A percentile compares a stretch with the other conserved stretches of the same genome.
phyloP scores from a whole-genome alignment of 2,329 filamentous ascomycete species.

The Fusarium subtropicale region DNA sequence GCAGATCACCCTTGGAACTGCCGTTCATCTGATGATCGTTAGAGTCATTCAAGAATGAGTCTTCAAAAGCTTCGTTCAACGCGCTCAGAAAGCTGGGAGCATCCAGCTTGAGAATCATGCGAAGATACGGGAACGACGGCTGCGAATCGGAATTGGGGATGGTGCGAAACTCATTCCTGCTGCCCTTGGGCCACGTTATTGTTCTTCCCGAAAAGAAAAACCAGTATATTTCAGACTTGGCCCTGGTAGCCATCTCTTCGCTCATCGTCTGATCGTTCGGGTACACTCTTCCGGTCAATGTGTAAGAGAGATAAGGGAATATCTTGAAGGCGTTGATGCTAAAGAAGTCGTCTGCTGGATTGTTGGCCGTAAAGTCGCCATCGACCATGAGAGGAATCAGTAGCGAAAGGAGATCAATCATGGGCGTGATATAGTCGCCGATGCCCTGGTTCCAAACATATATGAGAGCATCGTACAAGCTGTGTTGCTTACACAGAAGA shows the following conservation, averaged over 20 bases:
- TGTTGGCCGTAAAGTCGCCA: conserved; percentile 64
- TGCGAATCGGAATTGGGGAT: conserved; percentile 67
- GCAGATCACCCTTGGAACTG: conserved; percentile 59
- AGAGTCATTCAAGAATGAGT: conserved; percentile 88
- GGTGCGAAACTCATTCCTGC: conserved; percentile 70
- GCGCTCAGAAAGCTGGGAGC: conserved; percentile 93
- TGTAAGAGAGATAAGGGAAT: conserved; percentile 94
- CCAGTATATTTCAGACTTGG: conserved; percentile 91
- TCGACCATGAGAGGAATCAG: conserved; percentile 69
- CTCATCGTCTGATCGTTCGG: conserved; percentile 82
- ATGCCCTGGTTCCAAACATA: conserved; percentile 97
- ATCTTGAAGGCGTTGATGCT: conserved; percentile 85
- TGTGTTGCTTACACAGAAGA: conserved; percentile 87
- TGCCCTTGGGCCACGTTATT: conserved; percentile 78
- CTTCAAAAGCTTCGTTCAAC: conserved; percentile 97
- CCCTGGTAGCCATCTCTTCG: conserved; percentile 76
- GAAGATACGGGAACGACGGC: conserved; percentile 86
- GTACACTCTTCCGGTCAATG: conserved; percentile 89
- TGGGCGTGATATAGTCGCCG: conserved; percentile 87
- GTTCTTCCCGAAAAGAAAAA: conserved; percentile 90
- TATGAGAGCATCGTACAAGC: conserved; percentile 92
- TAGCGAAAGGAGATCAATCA: conserved; percentile 84
- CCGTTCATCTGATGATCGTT: conserved; percentile 69
- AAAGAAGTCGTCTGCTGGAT: conserved; percentile 70
- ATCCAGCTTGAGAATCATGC: conserved; percentile 87